Evolutionary conservation across 352 stramenopile genomes (phyloP), one percentile per base, ranked within the genome.

Genomic region (Pythium pectinolyticum): DNA sequence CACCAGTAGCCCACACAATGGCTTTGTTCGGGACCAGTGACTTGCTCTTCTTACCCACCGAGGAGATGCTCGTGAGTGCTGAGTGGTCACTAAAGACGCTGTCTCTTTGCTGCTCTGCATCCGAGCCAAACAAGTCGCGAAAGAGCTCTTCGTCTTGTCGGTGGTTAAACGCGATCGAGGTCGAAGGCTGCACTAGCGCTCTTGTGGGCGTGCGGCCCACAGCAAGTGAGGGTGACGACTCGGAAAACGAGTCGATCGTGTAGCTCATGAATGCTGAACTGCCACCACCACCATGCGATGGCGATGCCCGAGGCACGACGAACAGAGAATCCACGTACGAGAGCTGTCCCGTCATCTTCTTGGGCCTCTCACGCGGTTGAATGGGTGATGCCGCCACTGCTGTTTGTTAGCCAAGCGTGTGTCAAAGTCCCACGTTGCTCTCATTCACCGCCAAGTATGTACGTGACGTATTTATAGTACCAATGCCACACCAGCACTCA

Each of bases 81-180:
- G 10, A 8, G 2, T 17, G 10, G 5, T 24, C 54, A 3, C 32
- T 49, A 43, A 37, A 48, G 6, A 24, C 27, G 1, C 5, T 20
- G n/a, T 62, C 46, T 19, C 45, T n/a, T n/a, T n/a, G 54, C 17
- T 20, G 43, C 10, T 75, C 67, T 20, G 57, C 49, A 20, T 82
- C 75, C 8, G 55, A 66, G 8, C 87, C 63, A 48, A 90, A 89
- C 14, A 90, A 65, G 24, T 90, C 80, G 14, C 80, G 74, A 19
- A 88, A 89, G 49, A 90, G 69, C 52, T 90, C 80, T 66, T 90
- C 80, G 15, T 90, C 79, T 43, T 80, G 63, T 34, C 82, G 27
- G 3, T 35, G 63, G 11, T 28, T 49, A 37, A 57, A 53, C 12
- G 55, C 20, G 11, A 59, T 27, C 1, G 61, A 66, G 0, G 40